Evolutionary conservation across 140 eudicot genomes (phyloP).

Genomic region (Flaveria floridana): DNA sequence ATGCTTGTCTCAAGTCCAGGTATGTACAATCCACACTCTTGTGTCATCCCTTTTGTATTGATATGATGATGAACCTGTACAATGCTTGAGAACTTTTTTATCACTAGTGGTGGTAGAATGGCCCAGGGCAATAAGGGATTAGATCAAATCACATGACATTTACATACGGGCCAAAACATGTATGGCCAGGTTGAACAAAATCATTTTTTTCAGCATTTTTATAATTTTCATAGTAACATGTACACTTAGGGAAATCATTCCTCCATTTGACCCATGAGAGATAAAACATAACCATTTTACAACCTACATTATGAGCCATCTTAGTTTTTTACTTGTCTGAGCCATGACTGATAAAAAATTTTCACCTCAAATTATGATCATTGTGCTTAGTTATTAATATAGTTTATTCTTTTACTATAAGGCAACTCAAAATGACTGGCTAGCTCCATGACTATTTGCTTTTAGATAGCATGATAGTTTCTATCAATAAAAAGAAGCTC

Average conservation of each 20-base stretch:
- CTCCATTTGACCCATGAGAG: background rate
- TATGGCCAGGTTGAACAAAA: background rate
- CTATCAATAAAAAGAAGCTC: too few relatives aligned
- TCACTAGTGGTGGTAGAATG: background rate
- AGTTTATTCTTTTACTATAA: too few relatives aligned
- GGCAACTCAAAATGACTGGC: too few relatives aligned
- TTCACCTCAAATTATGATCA: too few relatives aligned
- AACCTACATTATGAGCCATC: background rate
- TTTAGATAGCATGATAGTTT: too few relatives aligned
- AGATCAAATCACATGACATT: background rate
- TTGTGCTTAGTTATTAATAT: too few relatives aligned
- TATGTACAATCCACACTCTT: conserved; percentile 20
- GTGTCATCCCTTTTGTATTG: background rate
- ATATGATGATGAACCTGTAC: background rate
- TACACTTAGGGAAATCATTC: background rate
- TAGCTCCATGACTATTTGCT: too few relatives aligned
- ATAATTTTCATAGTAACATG: background rate
- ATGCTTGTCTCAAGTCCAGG: conserved; percentile 72
- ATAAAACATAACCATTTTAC: background rate
- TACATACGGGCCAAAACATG: background rate
- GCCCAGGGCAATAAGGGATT: background rate
- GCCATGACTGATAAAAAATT: background rate
- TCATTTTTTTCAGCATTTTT: background rate
- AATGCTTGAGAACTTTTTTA: background rate
- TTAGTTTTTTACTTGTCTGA: background rate